A percentile compares a stretch with the other conserved stretches of the same genome.
phyloP scores from a whole-genome alignment of 176 grass and related monocot genomes.

The Eleusine coracana region DNA sequence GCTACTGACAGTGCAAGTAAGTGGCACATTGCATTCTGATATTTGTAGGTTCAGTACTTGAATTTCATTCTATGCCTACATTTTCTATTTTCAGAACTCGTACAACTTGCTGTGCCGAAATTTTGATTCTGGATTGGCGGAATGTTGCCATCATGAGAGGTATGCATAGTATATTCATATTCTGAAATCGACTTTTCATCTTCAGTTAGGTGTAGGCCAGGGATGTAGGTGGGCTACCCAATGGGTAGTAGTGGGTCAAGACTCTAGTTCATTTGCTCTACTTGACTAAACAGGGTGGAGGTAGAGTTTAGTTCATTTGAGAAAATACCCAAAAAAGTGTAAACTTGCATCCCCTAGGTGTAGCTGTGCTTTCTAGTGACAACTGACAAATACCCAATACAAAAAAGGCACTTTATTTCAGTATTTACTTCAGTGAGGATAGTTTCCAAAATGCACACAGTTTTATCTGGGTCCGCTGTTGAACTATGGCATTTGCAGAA shows the following conservation, averaged over 20 bases:
- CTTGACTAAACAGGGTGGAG: too few species aligned
- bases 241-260: too few species aligned
- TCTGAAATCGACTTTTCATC: not conserved
- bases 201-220: not conserved
- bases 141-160: constrained; percentile 95
- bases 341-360: not conserved
- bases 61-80: not conserved
- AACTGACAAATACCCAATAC: not conserved
- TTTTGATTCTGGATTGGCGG: constrained; percentile 84
- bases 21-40: not conserved
- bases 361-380: not conserved
- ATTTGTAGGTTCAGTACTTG: not conserved
- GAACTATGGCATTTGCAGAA: constrained; percentile 50
- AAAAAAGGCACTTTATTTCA: not conserved
- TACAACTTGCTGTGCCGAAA: constrained; percentile 87
- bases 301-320: too few species aligned
- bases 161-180: not conserved
- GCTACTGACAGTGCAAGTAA: constrained; percentile 82
- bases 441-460: not conserved
- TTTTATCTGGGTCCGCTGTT: not conserved
- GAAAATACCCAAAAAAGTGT: too few species aligned
- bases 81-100: constrained; percentile 59
- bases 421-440: not conserved
- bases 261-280: too few species aligned
- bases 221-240: too few species aligned